Percentiles rank a stretch among this genome's conserved stretches.
Conservation (phyloP, 306 rosid species). For the Boehmeria nivea region DNA sequence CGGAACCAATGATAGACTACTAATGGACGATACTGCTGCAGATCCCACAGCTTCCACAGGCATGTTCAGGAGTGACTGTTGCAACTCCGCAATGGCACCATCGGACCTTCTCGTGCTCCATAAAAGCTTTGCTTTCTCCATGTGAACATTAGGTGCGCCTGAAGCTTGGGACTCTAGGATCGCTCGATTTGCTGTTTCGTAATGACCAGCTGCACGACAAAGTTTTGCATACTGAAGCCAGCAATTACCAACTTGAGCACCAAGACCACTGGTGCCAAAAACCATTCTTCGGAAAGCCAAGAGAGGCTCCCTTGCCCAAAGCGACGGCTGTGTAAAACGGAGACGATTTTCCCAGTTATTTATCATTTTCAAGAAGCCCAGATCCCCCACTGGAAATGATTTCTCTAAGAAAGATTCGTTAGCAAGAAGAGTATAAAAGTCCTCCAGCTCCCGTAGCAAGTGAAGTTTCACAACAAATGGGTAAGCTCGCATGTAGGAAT, state of each 20-base stretch:
- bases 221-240: constrained; percentile 98
- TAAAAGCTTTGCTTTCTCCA: constrained; percentile 86
- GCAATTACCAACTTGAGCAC: constrained; percentile 88
- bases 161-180: constrained; percentile 91
- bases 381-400: constrained; percentile 56
- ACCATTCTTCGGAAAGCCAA: constrained; percentile 81
- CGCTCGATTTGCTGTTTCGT: constrained; percentile 91
- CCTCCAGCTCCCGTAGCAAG: constrained; percentile 83
- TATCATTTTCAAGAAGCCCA: constrained; percentile 52
- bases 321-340: constrained; percentile 77
- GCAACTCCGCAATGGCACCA: constrained; percentile 89
- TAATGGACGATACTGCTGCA: constrained; percentile 71
- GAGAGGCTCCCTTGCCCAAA: constrained; percentile 97
- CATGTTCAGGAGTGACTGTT: constrained; percentile 81
- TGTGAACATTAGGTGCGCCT: constrained; percentile 80
- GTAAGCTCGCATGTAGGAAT: constrained; percentile 86
- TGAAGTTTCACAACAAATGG: constrained; percentile 95
- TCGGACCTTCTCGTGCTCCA: constrained; percentile 94
- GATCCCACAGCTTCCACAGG: constrained; percentile 76
- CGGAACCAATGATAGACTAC: constrained; percentile 80
- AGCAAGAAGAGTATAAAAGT: constrained; percentile 69
- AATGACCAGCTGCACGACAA: constrained; percentile 93
- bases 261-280: constrained; percentile 66
- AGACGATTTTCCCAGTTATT: constrained; percentile 91
- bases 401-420: constrained; percentile 82